Percentiles rank a stretch among this genome's conserved stretches.
These are phyloP conservation scores for Epithele typhae DNA, from an alignment of 768 basidiomycete genomes.

Conservation along the genomic window DNA sequence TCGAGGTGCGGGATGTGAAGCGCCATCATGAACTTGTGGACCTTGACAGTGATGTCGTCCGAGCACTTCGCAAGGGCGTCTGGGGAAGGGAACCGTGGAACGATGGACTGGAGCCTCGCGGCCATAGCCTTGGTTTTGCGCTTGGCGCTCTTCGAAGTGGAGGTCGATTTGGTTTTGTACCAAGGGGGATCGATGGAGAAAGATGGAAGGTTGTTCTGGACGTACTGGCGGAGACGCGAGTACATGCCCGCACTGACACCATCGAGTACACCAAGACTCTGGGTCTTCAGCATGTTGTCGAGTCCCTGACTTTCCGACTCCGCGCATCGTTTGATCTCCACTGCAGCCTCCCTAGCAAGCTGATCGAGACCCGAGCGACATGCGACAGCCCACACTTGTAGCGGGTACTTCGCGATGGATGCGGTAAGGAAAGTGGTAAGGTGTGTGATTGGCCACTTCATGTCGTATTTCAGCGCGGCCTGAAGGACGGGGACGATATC, in stretches of 20 bases:
- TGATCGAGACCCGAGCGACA: not conserved
- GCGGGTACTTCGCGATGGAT: constrained; percentile 18
- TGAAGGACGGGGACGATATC: not conserved
- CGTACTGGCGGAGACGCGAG: constrained; percentile 1
- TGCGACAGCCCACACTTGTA: constrained; percentile 22
- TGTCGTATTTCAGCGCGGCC: constrained; percentile 8
- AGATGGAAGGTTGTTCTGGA: not conserved
- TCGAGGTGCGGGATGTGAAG: not conserved
- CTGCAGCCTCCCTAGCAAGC: not conserved
- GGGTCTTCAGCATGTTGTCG: not conserved
- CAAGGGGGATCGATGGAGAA: not conserved
- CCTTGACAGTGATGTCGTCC: too few species aligned
- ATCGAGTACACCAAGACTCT: not conserved
- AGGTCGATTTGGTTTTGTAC: too few species aligned
- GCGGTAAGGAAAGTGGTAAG: constrained; percentile 10
- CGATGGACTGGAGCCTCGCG: not conserved
- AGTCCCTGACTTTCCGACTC: not conserved
- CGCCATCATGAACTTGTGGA: not conserved
- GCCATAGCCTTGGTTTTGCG: too few species aligned
- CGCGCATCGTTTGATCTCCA: not conserved
- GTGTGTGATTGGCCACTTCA: not conserved
- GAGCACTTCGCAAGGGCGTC: too few species aligned
- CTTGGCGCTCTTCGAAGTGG: too few species aligned
- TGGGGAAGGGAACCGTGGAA: too few species aligned
- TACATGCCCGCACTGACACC: constrained; percentile 5